Conservation (phyloP, 1,284 basidiomycete genomes). For the Neonothopanus nambi region DNA sequence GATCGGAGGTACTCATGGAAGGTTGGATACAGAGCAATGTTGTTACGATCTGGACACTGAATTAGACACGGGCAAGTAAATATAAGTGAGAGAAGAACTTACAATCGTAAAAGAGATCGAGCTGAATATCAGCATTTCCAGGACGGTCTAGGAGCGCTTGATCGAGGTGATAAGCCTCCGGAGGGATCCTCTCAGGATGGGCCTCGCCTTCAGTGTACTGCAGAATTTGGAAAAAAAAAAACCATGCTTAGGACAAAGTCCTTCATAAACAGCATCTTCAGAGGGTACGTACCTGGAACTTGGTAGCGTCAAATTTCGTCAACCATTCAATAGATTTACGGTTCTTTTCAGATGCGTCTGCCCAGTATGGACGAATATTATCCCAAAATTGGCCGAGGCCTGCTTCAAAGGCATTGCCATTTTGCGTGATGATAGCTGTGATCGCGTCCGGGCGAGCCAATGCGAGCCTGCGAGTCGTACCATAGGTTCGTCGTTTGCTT, state of each 20-base stretch:
- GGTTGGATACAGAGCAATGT: slow-evolving; percentile 42
- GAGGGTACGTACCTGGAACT: slow-evolving; percentile 28
- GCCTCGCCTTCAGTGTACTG: slow-evolving; percentile 39
- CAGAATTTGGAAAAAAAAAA: not conserved
- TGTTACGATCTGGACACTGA: slow-evolving; percentile 31
- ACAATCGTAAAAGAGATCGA: slow-evolving; percentile 45
- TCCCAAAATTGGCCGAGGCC: slow-evolving; percentile 46
- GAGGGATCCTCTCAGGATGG: slow-evolving; percentile 32
- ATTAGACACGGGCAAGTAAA: not conserved
- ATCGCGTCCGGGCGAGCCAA: slow-evolving; percentile 41
- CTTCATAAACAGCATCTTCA: not conserved
- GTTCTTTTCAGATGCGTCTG: slow-evolving; percentile 26
- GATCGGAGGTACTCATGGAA: slow-evolving; percentile 46
- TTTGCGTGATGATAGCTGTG: slow-evolving; percentile 47
- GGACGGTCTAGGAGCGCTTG: slow-evolving; percentile 38
- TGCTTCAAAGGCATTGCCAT: slow-evolving; percentile 49
- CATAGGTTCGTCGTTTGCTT: not conserved
- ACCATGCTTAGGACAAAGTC: not conserved
- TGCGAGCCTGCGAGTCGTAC: slow-evolving; percentile 34
- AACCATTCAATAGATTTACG: slow-evolving; percentile 25
- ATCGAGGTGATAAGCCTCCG: slow-evolving; percentile 43
- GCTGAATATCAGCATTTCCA: slow-evolving; percentile 40
- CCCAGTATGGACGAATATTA: slow-evolving; percentile 37
- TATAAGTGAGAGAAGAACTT: not conserved
- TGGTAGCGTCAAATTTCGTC: slow-evolving; percentile 30